phyloP scores from a whole-genome alignment of 768 basidiomycete species.

The Psilocybe cyanescens region DNA sequence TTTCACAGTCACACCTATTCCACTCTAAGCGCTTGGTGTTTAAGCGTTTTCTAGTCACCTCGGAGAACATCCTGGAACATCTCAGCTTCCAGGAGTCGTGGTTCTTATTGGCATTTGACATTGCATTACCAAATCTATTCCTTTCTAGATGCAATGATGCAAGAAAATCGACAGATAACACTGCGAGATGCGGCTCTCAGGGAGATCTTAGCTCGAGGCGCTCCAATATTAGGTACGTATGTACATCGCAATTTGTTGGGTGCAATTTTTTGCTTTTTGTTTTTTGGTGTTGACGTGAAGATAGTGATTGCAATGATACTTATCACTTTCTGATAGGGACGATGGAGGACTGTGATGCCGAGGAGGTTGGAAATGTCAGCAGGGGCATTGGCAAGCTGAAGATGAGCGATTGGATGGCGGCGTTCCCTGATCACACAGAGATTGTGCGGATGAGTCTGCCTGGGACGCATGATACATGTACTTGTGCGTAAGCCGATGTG shows the following conservation, averaged over 20 bases:
- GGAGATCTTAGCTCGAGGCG: conserved; percentile 24
- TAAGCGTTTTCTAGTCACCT: no score
- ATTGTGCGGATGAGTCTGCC: conserved; percentile 54
- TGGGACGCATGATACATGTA: conserved; percentile 53
- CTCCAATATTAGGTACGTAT: conserved; percentile 24
- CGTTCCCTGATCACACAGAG: conserved; percentile 40
- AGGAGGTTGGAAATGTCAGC: conserved; percentile 6
- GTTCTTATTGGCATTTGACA: no score
- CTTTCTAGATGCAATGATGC: no score
- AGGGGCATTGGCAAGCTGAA: conserved; percentile 4
- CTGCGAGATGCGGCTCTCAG: conserved; percentile 13
- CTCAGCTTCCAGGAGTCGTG: no score
- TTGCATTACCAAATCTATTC: no score
- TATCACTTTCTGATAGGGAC: conserved; percentile 24
- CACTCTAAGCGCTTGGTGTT: no score
- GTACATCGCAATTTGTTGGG: not conserved
- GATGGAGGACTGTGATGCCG: conserved; percentile 33
- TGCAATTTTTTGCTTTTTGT: no score
- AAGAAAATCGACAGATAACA: no score
- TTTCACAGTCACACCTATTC: no score
- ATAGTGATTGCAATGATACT: not conserved
- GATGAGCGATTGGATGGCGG: conserved; percentile 50
- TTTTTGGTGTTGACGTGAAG: no score
- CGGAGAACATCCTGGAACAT: no score
- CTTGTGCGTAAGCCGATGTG: conserved; percentile 33